phyloP scores from a whole-genome alignment of 768 basidiomycete genomes.

The Cubamyces sp. region DNA sequence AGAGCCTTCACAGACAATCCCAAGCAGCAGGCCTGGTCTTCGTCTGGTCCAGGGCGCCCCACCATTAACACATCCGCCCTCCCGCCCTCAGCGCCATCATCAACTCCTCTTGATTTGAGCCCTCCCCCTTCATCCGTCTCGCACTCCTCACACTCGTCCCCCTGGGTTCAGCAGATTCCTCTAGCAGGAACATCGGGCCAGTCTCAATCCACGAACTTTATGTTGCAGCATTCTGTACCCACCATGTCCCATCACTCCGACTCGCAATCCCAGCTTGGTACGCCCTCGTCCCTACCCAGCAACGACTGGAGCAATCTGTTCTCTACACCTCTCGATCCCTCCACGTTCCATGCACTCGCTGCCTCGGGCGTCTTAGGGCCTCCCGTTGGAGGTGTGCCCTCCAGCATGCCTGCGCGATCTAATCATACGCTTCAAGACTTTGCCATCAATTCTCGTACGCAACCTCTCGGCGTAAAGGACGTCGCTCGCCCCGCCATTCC shows the following conservation, averaged over 20 bases:
- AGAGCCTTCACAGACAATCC: constrained; percentile 35
- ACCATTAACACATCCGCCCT: constrained; percentile 41
- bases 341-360: constrained; percentile 62
- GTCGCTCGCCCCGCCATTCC: constrained; percentile 19
- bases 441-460: constrained; percentile 26
- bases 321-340: constrained; percentile 62
- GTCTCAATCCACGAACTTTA: constrained; percentile 26
- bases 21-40: constrained; percentile 37
- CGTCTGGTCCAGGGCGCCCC: constrained; percentile 36
- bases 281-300: constrained; percentile 32
- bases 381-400: constrained; percentile 39
- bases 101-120: constrained; percentile 38
- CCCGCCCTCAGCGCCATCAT: constrained; percentile 33
- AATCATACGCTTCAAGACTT: constrained; percentile 35
- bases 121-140: constrained; percentile 41
- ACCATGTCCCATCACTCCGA: constrained; percentile 28
- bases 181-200: constrained; percentile 25
- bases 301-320: constrained; percentile 63
- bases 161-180: constrained; percentile 37
- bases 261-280: constrained; percentile 29
- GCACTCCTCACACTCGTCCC: constrained; percentile 38
- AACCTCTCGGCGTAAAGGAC: constrained; percentile 28
- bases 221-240: constrained; percentile 30
- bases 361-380: constrained; percentile 60
- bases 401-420: constrained; percentile 46